These are phyloP conservation scores for Ganoderma multipileum DNA, from an alignment of 1,284 basidiomycete genomes.

Conservation along the genomic window DNA sequence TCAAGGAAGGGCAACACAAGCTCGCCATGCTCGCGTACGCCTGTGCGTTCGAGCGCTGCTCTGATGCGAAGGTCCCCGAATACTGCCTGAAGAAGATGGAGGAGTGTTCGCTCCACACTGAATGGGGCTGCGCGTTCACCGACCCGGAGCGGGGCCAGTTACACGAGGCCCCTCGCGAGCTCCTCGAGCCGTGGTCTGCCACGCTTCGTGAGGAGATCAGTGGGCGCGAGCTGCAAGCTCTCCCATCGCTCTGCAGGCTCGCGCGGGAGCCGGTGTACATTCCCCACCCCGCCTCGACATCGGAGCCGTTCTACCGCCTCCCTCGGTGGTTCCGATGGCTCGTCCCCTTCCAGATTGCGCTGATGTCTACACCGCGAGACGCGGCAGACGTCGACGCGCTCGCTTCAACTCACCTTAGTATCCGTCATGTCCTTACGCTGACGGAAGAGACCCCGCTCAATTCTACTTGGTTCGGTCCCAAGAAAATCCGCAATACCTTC, in stretches of 20 bases:
- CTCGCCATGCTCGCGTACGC: constrained; percentile 63
- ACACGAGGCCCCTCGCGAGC: constrained; percentile 36
- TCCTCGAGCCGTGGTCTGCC: constrained; percentile 52
- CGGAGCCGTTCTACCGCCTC: constrained; percentile 44
- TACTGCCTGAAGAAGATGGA: constrained; percentile 55
- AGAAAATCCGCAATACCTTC: constrained; percentile 57
- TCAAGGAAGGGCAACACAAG: constrained; percentile 46
- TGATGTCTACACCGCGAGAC: constrained; percentile 64
- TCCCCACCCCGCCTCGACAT: constrained; percentile 30
- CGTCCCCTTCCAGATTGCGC: constrained; percentile 60
- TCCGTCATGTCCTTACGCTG: constrained; percentile 63
- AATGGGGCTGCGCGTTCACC: constrained; percentile 57
- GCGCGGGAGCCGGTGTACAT: constrained; percentile 51
- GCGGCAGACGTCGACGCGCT: constrained; percentile 58
- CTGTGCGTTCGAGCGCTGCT: constrained; percentile 48
- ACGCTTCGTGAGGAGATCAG: constrained; percentile 44
- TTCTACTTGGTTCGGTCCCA: constrained; percentile 52
- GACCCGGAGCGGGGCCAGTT: constrained; percentile 50
- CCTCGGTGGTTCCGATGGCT: constrained; percentile 70
- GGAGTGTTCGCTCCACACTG: constrained; percentile 52
- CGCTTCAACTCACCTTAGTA: constrained; percentile 52
- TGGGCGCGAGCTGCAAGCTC: constrained; percentile 32
- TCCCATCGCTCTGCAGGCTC: constrained; percentile 49
- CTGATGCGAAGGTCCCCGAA: constrained; percentile 43
- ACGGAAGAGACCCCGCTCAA: constrained; percentile 63